Evolutionary conservation across 371 early-diverging fungal species (phyloP).

Genomic region (Lichtheimia hyalospora): DNA sequence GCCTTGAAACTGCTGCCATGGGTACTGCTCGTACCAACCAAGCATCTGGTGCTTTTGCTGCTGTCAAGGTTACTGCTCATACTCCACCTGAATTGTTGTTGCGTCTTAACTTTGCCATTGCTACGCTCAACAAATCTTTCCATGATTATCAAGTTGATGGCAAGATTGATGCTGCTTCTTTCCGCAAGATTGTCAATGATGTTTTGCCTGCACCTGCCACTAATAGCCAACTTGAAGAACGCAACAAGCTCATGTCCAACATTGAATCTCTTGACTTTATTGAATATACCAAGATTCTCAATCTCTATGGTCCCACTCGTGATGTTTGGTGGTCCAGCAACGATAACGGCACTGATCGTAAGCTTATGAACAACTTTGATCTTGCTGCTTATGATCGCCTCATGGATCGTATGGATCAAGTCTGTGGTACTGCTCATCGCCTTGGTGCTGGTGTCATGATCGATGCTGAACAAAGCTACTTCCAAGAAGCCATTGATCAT

Average conservation of each 20-base stretch:
- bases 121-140: conserved; percentile 29
- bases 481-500: conserved; percentile 90
- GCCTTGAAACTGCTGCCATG: conserved; percentile 66
- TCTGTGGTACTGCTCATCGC: conserved; percentile 63
- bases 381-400: conserved; percentile 70
- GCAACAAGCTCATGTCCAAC: conserved; percentile 36
- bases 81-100: conserved; percentile 70
- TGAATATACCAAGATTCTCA: conserved; percentile 58
- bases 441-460: conserved; percentile 77
- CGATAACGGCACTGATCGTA: conserved; percentile 3
- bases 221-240: conserved; percentile 33
- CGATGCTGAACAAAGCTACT: conserved; percentile 93
- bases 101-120: conserved; percentile 57
- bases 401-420: conserved; percentile 61
- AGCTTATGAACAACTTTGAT: conserved; percentile 48
- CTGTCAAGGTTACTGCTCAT: conserved; percentile 87
- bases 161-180: conserved; percentile 27
- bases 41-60: conserved; percentile 63
- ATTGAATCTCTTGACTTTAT: conserved; percentile 53
- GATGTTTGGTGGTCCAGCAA: conserved; percentile 18
- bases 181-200: conserved; percentile 25
- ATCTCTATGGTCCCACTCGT: conserved; percentile 49
- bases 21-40: conserved; percentile 38
- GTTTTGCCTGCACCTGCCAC: conserved; percentile 32
- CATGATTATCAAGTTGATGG: conserved; percentile 53